phyloP scores from a whole-genome alignment of 805 yeast species.

The Ogataea pignaliae region DNA sequence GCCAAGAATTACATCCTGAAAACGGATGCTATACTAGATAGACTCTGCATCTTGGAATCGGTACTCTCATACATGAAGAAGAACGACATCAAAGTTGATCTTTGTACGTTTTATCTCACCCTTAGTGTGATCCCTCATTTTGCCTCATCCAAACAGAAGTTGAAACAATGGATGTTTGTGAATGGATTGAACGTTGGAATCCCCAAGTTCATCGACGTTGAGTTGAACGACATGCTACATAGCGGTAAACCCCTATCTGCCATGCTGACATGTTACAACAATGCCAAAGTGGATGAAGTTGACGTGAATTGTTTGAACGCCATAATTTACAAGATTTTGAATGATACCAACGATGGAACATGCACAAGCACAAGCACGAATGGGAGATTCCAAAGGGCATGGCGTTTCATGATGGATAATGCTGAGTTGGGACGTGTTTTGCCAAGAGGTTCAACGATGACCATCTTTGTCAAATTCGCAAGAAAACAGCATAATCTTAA shows the following conservation, averaged over 20 bases:
- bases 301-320: conserved; percentile 21
- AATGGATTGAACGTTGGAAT: conserved; percentile 7
- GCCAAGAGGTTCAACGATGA: conserved; percentile 18
- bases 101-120: conserved; percentile 18
- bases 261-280: conserved; percentile 11
- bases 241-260: conserved; percentile 2
- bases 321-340: conserved; percentile 12
- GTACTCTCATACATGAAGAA: conserved; percentile 12
- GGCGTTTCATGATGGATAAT: conserved; percentile 14
- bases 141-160: conserved; percentile 6
- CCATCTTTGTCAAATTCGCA: conserved; percentile 18
- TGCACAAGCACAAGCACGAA: not conserved
- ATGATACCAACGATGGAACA: not conserved
- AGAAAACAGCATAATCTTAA: conserved; percentile 5
- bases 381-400: not conserved
- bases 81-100: conserved; percentile 12
- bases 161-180: conserved; percentile 9
- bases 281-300: conserved; percentile 2
- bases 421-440: not conserved
- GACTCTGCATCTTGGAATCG: conserved; percentile 14
- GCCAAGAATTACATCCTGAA: conserved; percentile 16
- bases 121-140: conserved; percentile 17
- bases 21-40: conserved; percentile 8
- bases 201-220: conserved; percentile 12
- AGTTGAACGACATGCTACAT: conserved; percentile 15